Base-by-base conservation (phyloP, 768 basidiomycete genomes). In the Tulasnella sp. region DNA sequence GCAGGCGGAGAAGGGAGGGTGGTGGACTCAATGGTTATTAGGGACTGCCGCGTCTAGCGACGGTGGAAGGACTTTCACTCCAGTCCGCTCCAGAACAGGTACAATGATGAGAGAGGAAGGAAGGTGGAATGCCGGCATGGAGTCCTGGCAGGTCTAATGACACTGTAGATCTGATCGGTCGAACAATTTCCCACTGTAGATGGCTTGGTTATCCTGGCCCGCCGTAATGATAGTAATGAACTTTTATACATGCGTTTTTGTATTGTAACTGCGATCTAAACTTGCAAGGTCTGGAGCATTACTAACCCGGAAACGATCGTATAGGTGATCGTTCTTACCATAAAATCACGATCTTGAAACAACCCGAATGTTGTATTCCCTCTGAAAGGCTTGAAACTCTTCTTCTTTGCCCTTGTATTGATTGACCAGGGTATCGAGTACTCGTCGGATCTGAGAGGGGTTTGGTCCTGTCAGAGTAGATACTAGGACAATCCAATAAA, bases 331-430 rank as follows among this genome's bases (percentile, higher is more conserved):
- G 26, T 64, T 29, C 11, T 42, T 47, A 29, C 41, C 29, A 17
- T 7, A 47, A 3, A 3, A 5, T 19, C 26, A 36, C 47, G 26
- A 52, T 12, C 68, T 39, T 12, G 52, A 29, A 16, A 69, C 85
- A 19, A 88, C 85, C 37, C 90, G 87, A 75, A 92, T 90, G 74
- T 87, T 87, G 78, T 91, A 88, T 70, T 93, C 90, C 76, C 82
- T 83, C 79, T 91, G 92, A 82, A 94, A 92, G 34, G 81, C 80
- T 76, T 92, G 90, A 75, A 94, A 89, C 73, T 93, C 92, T 74
- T 87, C 85, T 77, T 94, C 95, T 80, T 92, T 95, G 67, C 84
- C 82, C 81, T 92, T 94, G 83, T 98, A 95, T 81, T 94, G 93
- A 74, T 90, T 89, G 34, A 90, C 83, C 72, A 98, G 84, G 59